A percentile compares a stretch with the other conserved stretches of the same genome.
These are phyloP conservation scores for Neurospora sublineolata DNA, from an alignment of 495 filamentous ascomycete genomes.

Conservation along the genomic window DNA sequence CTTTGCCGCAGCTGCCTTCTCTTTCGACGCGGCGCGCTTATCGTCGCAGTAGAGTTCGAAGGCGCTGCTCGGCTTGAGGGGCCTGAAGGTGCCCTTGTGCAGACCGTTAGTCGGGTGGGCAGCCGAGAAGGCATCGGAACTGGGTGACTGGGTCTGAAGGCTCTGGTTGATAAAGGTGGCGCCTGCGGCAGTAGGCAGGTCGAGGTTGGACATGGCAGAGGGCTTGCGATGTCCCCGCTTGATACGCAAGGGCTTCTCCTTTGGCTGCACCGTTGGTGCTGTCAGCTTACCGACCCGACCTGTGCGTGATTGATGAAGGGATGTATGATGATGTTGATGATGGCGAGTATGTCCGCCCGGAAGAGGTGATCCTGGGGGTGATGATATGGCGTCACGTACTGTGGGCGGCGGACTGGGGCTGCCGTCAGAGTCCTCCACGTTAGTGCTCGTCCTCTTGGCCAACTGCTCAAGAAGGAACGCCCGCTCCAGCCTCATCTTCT, in stretches of 20 bases:
- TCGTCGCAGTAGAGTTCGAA: constrained; percentile 44
- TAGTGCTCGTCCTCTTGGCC: constrained; percentile 70
- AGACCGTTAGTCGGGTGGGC: constrained; percentile 20
- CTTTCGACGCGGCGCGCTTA: constrained; percentile 24
- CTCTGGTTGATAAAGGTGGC: constrained; percentile 35
- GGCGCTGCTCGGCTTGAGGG: constrained; percentile 33
- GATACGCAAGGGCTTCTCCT: constrained; percentile 79
- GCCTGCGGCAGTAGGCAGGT: constrained; percentile 9
- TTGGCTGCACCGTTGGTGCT: constrained; percentile 45
- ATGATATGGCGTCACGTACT: constrained; percentile 37
- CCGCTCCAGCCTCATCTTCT: constrained; percentile 84
- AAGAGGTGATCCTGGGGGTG: constrained; percentile 1
- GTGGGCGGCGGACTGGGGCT: constrained; percentile 62
- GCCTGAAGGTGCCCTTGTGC: constrained; percentile 26
- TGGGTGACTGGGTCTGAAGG: constrained; percentile 31
- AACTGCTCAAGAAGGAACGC: constrained; percentile 85
- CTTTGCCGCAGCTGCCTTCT: constrained; percentile 21
- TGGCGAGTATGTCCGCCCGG: constrained; percentile 2
- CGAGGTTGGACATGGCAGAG: constrained; percentile 26
- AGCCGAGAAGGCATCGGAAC: constrained; percentile 34
- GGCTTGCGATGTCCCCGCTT: constrained; percentile 64
- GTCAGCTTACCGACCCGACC: constrained; percentile 12
- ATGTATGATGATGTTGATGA: constrained; percentile 3
- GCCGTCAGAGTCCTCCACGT: constrained; percentile 62
- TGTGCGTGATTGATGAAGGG: constrained; percentile 5